Evolutionary conservation across 2,329 filamentous ascomycete genomes (phyloP), one percentile per base, ranked within the genome.

Genomic region (Teratosphaeria viscida): DNA sequence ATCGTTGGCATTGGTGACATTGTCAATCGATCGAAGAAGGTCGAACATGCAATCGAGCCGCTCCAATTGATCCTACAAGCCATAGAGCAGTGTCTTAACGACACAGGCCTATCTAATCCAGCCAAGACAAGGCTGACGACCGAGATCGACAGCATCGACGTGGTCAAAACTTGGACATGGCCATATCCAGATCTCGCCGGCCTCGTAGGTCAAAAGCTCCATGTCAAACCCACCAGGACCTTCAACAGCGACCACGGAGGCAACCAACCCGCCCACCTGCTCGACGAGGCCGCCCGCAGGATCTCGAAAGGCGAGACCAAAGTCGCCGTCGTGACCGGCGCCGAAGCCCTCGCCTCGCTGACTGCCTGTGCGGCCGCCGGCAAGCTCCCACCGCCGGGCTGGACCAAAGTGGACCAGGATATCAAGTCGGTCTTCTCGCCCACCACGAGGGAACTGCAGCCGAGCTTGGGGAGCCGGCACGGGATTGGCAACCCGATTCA

Each of bases 141-240:
- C 0, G 70, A 71, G 0, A 79, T 85, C 57, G 84, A 87, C 67
- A 82, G 80, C 63, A 75, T 88, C 75, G 80, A 68, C 52, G 78
- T 86, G 3, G 83, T 87, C 10, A 78, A 76, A 49, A 82, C 82
- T 0, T 88, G 85, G 85, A 86, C 85, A 0, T 87, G 85, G 85
- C 79, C 81, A 0, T 87, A 87, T 66, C 71, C 76, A 1, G 80
- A 87, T 67, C 70, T 87, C 1, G 82, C 84, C 0, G 76, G 75
- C 5, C 71, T 83, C 1, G 67, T 88, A 5, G 75, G 79, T 0
- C 64, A 78, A 47, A 77, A 74, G 43, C 70, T 87, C 2, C 76
- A 74, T 0, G 73, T 82, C 3, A 68, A 76, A 2, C 74, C 80
- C 0, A 73, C 72, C 1, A 79, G 82, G 64, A 77, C 74, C 55